Percentiles rank a stretch among this genome's conserved stretches.
Evolutionary conservation across 805 yeast species (phyloP).

Genomic region (Candida orba): DNA sequence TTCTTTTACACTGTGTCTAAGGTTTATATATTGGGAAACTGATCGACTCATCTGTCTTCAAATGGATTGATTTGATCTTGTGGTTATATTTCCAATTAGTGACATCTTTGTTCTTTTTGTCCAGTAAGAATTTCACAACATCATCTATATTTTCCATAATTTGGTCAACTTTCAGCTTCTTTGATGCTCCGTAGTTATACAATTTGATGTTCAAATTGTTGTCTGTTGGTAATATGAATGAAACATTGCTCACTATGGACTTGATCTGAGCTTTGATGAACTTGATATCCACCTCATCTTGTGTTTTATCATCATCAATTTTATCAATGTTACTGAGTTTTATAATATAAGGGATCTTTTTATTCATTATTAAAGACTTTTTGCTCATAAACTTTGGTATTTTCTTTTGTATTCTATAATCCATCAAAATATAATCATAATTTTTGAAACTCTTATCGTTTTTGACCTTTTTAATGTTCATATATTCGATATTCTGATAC

Average conservation of each 20-base stretch:
- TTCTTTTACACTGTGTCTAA: too few species aligned
- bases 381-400: conserved; percentile 53
- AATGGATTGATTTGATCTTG: conserved; percentile 43
- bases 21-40: conserved; percentile 48
- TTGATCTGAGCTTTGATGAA: conserved; percentile 59
- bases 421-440: conserved; percentile 62
- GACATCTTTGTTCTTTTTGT: conserved; percentile 39
- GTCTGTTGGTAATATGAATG: conserved; percentile 56
- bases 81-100: conserved; percentile 46
- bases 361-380: conserved; percentile 55
- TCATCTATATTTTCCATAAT: conserved; percentile 47
- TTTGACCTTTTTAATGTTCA: conserved; percentile 45
- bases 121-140: conserved; percentile 41
- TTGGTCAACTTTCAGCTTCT: conserved; percentile 19
- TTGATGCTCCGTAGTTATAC: conserved; percentile 31
- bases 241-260: conserved; percentile 56
- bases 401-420: conserved; percentile 56
- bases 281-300: conserved; percentile 41
- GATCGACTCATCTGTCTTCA: conserved; percentile 61
- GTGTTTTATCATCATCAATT: conserved; percentile 1
- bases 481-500: conserved; percentile 9
- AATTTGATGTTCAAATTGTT: conserved; percentile 51
- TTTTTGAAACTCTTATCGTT: conserved; percentile 45
- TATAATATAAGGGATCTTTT: conserved; percentile 60
- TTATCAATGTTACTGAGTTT: conserved; percentile 1